Evolutionary conservation across 257 asterid genomes (phyloP).

Genomic region (Forsythia suspensa): DNA sequence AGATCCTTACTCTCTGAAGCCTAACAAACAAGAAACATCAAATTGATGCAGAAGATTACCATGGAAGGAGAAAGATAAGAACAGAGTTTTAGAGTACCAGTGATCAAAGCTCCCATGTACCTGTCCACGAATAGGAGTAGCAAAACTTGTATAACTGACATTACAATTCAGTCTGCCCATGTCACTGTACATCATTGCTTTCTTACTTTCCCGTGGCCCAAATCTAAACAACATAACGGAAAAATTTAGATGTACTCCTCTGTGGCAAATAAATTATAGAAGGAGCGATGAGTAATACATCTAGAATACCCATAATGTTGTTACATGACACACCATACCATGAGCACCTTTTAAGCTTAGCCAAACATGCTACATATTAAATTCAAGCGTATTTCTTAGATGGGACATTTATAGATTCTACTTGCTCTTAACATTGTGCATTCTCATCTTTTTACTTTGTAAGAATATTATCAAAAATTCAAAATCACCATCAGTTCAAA

Average conservation of each 20-base stretch:
- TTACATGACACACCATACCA: constrained; percentile 17
- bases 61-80: constrained; percentile 7
- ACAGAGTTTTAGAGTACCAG: constrained; percentile 6
- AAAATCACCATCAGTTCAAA: constrained; percentile 5
- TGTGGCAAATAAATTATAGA: constrained; percentile 17
- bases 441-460: not conserved
- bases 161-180: constrained; percentile 87
- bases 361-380: not conserved
- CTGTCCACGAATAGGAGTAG: constrained; percentile 74
- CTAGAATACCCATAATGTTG: not conserved
- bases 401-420: not conserved
- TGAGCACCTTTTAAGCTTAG: no score
- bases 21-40: constrained; percentile 32
- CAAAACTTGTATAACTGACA: constrained; percentile 78
- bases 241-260: constrained; percentile 14
- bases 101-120: constrained; percentile 30
- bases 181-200: constrained; percentile 93
- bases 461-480: not conserved
- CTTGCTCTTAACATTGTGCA: not conserved
- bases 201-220: constrained; percentile 96
- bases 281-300: constrained; percentile 20
- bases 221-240: constrained; percentile 46
- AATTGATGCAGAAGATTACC: constrained; percentile 15
- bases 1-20: constrained; percentile 73
- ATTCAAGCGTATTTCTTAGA: not conserved